Evolutionary conservation across 1,284 basidiomycete genomes (phyloP), one percentile per base, ranked within the genome.

Genomic region (Melampsora occidentalis): DNA sequence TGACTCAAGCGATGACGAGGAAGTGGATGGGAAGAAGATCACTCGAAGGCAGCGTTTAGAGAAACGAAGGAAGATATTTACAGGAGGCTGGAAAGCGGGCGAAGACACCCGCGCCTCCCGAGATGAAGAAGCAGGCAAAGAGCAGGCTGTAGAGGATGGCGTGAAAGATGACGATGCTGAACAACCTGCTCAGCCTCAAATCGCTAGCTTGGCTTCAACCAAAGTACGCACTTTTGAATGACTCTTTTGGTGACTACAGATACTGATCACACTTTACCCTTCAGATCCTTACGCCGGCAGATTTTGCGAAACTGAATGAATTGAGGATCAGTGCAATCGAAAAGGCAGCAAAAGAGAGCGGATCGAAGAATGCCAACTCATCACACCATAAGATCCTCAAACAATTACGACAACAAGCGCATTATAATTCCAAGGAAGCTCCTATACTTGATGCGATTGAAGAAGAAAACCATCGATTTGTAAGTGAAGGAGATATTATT

Each of bases 221-320:
- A 75, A 75, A 75, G 71, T 75, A 61, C 46, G 64, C 28, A 20
- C 42, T 48, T 53, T 63, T 1, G 6, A n/a, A 42, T 31, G 25
- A 25, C 48, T 25, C 39, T 66, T 51, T 20, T 25, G 9, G 16
- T 20, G 12, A 4, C 57, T 22, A 33, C 69, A 53, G 64, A 20
- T 16, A 31, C 49, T 25, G 18, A 7, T n/a, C 33, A 10, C n/a
- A 39, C 12, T 51, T 42, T 49, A 9, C 18, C 28, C 12, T 28
- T 1, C 80, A 95, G 93, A 99, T 99, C 81, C 88, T 99, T 48
- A 99, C 97, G 0, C 97, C 97, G 0, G 95, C 95, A 35, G 96
- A 99, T 84, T 99, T 98, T 83, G 92, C 92, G 0, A 86, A 97
- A 69, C 87, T 99, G 75, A 93, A 93, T 81, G 93, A 97, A 80